Base-by-base conservation (phyloP, 2,329 filamentous ascomycete species). In the Chlorencoelia australis region DNA sequence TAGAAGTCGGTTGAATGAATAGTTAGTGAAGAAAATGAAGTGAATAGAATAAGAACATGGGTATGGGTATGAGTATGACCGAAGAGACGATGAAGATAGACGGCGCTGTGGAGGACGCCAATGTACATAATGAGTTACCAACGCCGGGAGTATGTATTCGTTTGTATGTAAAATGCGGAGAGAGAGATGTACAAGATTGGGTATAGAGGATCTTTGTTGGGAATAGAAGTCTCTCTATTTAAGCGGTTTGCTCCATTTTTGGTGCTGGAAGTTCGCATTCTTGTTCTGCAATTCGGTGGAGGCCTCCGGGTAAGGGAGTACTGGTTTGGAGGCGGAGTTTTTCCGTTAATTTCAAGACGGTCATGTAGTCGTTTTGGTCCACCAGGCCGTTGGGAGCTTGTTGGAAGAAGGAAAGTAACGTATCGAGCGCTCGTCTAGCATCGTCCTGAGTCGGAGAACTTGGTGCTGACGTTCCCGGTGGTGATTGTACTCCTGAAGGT, bases 371-470 rank as follows among this genome's bases (percentile, higher is more conserved):
- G 50, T 74, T 73, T 30, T 85, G 73, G 52, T 91, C 83, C 11
- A 83, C 74, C 20, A 86, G 72, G 1, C 77, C 79, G 15, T 59
- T 65, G 0, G 68, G 62, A 9, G 78, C 75, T 47, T 82, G 73
- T 42, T 78, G 77, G 56, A 95, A 82, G 54, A 89, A 94, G 42
- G 64, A 79, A 56, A 94, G 72, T 14, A 95, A 74, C 2, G 88
- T 78, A 51, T 89, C 80, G 4, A 93, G 71, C 2, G 88, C 89
- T 34, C 76, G 72, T 25, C 83, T 73, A 4, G 88, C 88, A 57
- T 96, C 87, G 49, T 95, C 87, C 48, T 87, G 82, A 0, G 80
- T 86, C 0, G 82, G 82, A 2, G 81, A 82, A 18, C 61, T 71
- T 2, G 79, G 52, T 5, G 49, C 70, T 33, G 75, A 69, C 26